Percentiles rank a stretch among this genome's conserved stretches.
Evolutionary conservation across 176 grass and related monocot genomes (phyloP).

Genomic region (Rhipidocladum racemiflorum): DNA sequence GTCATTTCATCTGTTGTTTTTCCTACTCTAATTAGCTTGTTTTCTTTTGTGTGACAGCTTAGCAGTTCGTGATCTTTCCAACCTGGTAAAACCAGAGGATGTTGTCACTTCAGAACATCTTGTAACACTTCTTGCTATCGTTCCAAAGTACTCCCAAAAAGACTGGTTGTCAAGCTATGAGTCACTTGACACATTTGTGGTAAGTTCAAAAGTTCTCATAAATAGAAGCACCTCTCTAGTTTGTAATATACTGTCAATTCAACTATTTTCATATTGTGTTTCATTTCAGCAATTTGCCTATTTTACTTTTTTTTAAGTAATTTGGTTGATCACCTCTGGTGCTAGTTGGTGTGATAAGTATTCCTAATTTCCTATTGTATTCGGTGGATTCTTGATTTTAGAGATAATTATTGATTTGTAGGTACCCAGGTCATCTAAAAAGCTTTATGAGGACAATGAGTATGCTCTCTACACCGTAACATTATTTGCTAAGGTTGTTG

Average conservation of each 20-base stretch:
- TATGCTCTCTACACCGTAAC: slow-evolving; percentile 94
- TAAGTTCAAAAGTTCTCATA: slow-evolving; percentile 13
- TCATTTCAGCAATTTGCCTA: not conserved
- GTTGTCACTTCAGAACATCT: slow-evolving; percentile 83
- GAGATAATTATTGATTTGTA: slow-evolving; percentile 41
- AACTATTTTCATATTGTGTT: not conserved
- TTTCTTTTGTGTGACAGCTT: slow-evolving; percentile 48
- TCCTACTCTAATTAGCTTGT: not conserved
- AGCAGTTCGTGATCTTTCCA: slow-evolving; percentile 85
- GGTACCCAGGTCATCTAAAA: slow-evolving; percentile 88
- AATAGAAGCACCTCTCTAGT: not conserved
- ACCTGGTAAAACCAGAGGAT: slow-evolving; percentile 86
- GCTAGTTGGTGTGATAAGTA: not conserved
- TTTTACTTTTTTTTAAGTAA: not conserved
- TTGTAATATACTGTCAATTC: not conserved
- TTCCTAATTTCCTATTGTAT: not conserved
- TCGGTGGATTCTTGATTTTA: not conserved
- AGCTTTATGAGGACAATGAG: slow-evolving; percentile 80
- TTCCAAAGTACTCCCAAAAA: slow-evolving; percentile 94
- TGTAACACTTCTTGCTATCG: slow-evolving; percentile 88
- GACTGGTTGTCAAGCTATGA: slow-evolving; percentile 94
- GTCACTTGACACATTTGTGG: slow-evolving; percentile 79
- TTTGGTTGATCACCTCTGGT: too few relatives aligned
- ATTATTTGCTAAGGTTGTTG: slow-evolving; percentile 80
- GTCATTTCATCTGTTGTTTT: not conserved